Percentiles rank a stretch among this genome's conserved stretches.
phyloP scores from a whole-genome alignment of 495 filamentous ascomycete genomes.

The Aspergillus diversus region DNA sequence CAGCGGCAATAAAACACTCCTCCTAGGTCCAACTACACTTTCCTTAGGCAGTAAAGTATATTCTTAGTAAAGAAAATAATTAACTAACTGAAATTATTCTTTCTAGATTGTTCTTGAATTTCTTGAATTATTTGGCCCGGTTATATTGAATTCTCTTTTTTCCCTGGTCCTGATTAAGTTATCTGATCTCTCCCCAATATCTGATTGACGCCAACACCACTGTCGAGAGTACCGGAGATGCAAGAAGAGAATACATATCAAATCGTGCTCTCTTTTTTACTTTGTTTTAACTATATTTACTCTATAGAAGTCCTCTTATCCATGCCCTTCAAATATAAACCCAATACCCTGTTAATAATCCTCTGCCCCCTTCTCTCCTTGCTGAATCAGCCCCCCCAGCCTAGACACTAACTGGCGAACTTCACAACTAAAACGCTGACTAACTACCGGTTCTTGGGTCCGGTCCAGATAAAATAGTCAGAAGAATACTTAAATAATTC shows the following conservation, averaged over 20 bases:
- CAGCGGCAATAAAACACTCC: neutral
- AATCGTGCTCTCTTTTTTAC: no score
- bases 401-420: slow-evolving; percentile 2
- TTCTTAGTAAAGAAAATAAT: no score
- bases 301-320: no score
- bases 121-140: neutral
- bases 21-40: neutral
- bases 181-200: slow-evolving; percentile 3
- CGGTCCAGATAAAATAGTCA: neutral
- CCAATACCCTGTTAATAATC: no score
- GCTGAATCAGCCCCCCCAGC: slow-evolving; percentile 20
- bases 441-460: slow-evolving; percentile 2
- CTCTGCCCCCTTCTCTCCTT: neutral
- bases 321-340: no score
- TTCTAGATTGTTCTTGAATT: neutral
- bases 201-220: neutral
- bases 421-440: neutral
- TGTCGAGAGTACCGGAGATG: neutral
- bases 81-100: neutral
- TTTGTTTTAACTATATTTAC: no score
- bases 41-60: no score
- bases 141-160: neutral
- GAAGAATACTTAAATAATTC: slow-evolving; percentile 5
- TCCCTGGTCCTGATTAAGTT: neutral
- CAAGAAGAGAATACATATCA: neutral